Evolutionary conservation across 139 green algal species (phyloP).

Genomic region (Penium margaritaceum): DNA sequence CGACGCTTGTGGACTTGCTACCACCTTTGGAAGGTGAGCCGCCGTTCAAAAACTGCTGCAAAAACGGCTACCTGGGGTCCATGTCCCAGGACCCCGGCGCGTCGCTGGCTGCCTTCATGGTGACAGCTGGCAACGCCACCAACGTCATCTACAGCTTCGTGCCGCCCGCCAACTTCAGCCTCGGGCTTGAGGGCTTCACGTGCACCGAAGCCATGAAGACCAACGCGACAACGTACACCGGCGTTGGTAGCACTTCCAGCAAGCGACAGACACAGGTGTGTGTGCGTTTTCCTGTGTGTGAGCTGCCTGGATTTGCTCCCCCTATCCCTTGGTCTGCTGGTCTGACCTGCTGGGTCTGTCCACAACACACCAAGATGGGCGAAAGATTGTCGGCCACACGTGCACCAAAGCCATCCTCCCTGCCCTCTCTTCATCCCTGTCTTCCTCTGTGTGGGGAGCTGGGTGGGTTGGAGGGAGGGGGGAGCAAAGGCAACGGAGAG

Average conservation of each 20-base stretch:
- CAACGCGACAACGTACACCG: not conserved
- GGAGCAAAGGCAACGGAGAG: not conserved
- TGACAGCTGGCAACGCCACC: not conserved
- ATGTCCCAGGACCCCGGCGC: not conserved
- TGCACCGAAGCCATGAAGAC: not conserved
- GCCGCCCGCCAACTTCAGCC: conserved; percentile 3
- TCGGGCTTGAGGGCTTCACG: no score
- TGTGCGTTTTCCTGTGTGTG: no score
- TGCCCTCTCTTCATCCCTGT: not conserved
- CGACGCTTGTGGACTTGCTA: not conserved
- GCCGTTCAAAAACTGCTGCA: conserved; percentile 13
- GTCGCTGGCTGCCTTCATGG: not conserved
- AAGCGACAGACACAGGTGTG: not conserved
- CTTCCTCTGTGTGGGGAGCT: not conserved
- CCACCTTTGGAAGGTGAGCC: no score
- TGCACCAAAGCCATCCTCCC: not conserved
- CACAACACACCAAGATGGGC: not conserved
- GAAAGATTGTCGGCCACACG: not conserved
- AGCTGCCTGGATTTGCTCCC: no score
- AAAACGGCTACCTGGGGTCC: not conserved
- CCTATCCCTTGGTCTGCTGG: not conserved
- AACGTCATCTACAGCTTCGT: conserved; percentile 2
- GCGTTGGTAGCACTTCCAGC: not conserved
- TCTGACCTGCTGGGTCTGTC: not conserved
- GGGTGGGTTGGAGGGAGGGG: not conserved